phyloP scores from a whole-genome alignment of 2,329 filamentous ascomycete genomes.

The Escovopsis sp. region DNA sequence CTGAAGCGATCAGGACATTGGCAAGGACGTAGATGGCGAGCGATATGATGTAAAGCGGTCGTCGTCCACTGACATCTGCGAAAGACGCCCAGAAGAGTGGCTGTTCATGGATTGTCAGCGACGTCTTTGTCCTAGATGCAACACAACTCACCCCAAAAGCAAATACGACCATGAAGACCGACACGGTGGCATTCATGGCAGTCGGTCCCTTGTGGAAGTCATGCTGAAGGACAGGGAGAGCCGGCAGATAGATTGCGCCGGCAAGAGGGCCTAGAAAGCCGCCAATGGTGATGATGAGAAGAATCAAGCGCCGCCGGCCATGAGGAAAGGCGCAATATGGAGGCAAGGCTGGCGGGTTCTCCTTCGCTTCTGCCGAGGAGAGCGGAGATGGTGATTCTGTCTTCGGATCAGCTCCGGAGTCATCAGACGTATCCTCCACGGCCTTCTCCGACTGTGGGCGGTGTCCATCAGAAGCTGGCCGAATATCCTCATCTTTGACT shows the following conservation, averaged over 20 bases:
- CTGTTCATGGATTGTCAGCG: conserved; percentile 4
- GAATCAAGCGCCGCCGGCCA: conserved; percentile 21
- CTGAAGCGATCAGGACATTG: conserved; percentile 22
- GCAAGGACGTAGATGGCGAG: conserved; percentile 23
- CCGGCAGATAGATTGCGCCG: conserved; percentile 29
- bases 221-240: conserved; percentile 21
- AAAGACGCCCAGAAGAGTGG: conserved; percentile 27
- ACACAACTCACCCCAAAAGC: conserved; percentile 19
- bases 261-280: conserved; percentile 28
- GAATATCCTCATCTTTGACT: too few relatives aligned
- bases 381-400: background rate
- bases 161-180: conserved; percentile 29
- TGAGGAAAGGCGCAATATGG: conserved; percentile 24
- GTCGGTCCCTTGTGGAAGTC: conserved; percentile 22
- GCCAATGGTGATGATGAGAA: conserved; percentile 23
- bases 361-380: background rate
- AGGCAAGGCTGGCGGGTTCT: background rate
- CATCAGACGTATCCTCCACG: too few relatives aligned
- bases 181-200: conserved; percentile 28
- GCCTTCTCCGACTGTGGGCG: too few relatives aligned
- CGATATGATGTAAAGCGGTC: conserved; percentile 25
- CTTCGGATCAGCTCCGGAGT: too few relatives aligned
- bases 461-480: too few relatives aligned
- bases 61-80: conserved; percentile 24
- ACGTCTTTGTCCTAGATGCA: background rate